Base-by-base conservation (phyloP, 2,329 filamentous ascomycete species). In the Sarocladium kiliense region DNA sequence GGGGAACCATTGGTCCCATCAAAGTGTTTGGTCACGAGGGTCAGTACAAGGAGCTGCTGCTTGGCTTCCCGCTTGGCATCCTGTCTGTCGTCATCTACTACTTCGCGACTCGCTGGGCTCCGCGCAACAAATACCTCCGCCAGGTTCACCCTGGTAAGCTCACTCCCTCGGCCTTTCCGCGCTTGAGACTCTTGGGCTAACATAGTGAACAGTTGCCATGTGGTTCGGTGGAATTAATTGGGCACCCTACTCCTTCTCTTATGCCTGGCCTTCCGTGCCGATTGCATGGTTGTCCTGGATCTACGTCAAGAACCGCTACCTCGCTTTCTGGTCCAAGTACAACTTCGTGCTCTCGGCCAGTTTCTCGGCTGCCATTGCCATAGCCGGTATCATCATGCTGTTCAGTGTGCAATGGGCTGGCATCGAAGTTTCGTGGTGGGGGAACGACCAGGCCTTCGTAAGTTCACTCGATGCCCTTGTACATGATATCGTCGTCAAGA, bases 311-410 rank as follows among this genome's bases (percentile, higher is more conserved):
- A 57, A 50, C 14, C 66, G 69, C 54, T 63, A 66, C 12, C 59
- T 72, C 49, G 72, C 72, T 1, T 76, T 72, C 71, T 76, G 72
- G 72, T 66, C 72, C 45, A 72, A 76, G 66, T 77, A 77, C 63
- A 76, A 76, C 62, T 77, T 75, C 59, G 68, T 74, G 2, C 62
- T 77, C 2, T 74, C 71, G 10, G 71, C 74, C 0, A 71, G 71
- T 5, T 60, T 77, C 53, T 71, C 68, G 10, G 71, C 70, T 3
- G 74, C 72, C 7, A 66, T 77, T 3, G 74, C 74, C 25, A 60
- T 76, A 42, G 68, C 66, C 37, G 74, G 68, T 12, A 62, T 76
- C 18, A 59, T 77, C 58, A 72, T 74, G 62, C 74, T 75, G 62
- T 77, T 76, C 53, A 72, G 71, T 3, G 63, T 77, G 23, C 55